phyloP scores from a whole-genome alignment of 345 rosid species.

The Citrus australasica region DNA sequence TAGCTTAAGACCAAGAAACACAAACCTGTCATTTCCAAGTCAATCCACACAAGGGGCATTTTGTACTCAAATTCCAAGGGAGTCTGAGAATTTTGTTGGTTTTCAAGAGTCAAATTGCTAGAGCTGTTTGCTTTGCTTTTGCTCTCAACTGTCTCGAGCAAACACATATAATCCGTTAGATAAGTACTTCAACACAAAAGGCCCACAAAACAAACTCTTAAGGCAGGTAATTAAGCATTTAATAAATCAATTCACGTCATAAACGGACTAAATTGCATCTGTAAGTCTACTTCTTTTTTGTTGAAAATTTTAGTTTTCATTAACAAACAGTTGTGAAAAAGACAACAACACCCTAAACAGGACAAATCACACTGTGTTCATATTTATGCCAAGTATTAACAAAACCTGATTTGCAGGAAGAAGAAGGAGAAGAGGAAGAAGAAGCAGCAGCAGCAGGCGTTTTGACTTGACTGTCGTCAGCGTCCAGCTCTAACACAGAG shows the following conservation, averaged over 20 bases:
- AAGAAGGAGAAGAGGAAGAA: background rate
- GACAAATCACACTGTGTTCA: background rate
- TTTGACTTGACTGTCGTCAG: conserved; percentile 28
- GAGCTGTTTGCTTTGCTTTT: conserved; percentile 18
- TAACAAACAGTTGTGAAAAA: too few species aligned
- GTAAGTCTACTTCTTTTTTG: too few species aligned
- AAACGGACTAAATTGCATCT: background rate
- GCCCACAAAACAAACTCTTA: background rate
- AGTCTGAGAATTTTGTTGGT: background rate
- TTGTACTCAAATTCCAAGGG: conserved; percentile 25
- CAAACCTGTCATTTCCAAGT: conserved; percentile 91
- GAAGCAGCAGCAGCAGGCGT: conserved; percentile 7
- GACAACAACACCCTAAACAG: too few species aligned
- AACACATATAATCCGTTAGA: background rate
- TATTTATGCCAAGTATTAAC: background rate
- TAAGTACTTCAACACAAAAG: too few species aligned
- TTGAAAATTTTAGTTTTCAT: too few species aligned
- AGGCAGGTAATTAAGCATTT: background rate
- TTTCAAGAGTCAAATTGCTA: background rate
- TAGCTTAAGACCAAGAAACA: background rate
- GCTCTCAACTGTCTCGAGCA: conserved; percentile 26
- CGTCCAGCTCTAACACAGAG: conserved; percentile 42
- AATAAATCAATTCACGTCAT: background rate
- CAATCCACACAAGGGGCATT: conserved; percentile 94
- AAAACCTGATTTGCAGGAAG: background rate